Percentiles rank a stretch among this genome's conserved stretches.
phyloP scores from a whole-genome alignment of 345 rosid genomes.

The Aurinia saxatilis region DNA sequence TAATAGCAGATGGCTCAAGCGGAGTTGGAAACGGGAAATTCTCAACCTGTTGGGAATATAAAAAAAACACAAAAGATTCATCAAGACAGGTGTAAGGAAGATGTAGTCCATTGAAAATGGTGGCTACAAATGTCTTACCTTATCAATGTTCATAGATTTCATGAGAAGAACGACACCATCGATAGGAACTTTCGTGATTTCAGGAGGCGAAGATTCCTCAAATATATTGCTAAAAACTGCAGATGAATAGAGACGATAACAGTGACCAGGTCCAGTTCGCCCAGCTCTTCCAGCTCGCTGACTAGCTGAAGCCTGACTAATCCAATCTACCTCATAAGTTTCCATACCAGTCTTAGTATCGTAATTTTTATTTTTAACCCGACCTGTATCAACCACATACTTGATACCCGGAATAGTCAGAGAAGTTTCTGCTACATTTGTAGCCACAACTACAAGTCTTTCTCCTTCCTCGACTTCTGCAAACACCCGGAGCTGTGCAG shows the following conservation, averaged over 20 bases:
- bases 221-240: slow-evolving; percentile 65
- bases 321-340: slow-evolving; percentile 69
- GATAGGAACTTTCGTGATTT: slow-evolving; percentile 74
- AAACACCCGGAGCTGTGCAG: slow-evolving; percentile 74
- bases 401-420: slow-evolving; percentile 89
- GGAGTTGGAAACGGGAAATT: slow-evolving; percentile 95
- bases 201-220: slow-evolving; percentile 71
- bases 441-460: slow-evolving; percentile 78
- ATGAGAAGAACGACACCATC: slow-evolving; percentile 78
- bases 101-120: background rate
- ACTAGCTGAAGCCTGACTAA: slow-evolving; percentile 88
- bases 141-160: slow-evolving; percentile 79
- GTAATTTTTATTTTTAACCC: slow-evolving; percentile 76
- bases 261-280: slow-evolving; percentile 94
- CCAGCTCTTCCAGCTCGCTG: slow-evolving; percentile 99
- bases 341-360: slow-evolving; percentile 72
- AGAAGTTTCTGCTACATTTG: slow-evolving; percentile 98
- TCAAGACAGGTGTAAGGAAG: background rate
- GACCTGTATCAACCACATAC: slow-evolving; percentile 94
- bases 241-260: slow-evolving; percentile 83
- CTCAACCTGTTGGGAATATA: slow-evolving; percentile 43
- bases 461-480: slow-evolving; percentile 74
- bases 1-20: slow-evolving; percentile 53
- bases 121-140: slow-evolving; percentile 38
- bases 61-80: background rate